Conservation (phyloP, 371 early-diverging fungal genomes). For the Blakeslea trispora region DNA sequence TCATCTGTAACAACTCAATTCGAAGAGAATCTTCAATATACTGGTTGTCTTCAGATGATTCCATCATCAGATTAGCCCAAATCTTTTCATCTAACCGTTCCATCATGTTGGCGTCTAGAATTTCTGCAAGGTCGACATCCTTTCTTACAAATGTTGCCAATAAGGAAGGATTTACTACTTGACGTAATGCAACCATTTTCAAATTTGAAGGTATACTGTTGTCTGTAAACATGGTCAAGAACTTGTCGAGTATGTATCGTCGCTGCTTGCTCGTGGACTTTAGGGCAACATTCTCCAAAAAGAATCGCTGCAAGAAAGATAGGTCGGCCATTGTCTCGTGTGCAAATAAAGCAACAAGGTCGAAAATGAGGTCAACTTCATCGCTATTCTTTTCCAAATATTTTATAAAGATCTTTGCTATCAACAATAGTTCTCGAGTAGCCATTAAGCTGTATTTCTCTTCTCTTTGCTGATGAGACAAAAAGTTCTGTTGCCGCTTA, state of each 20-base stretch:
- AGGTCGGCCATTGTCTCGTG: slow-evolving; percentile 73
- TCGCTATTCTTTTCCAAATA: slow-evolving; percentile 62
- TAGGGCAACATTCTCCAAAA: slow-evolving; percentile 69
- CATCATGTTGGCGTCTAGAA: slow-evolving; percentile 70
- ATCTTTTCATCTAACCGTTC: slow-evolving; percentile 67
- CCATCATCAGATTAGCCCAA: slow-evolving; percentile 69
- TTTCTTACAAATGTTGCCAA: slow-evolving; percentile 60
- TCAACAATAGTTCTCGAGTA: slow-evolving; percentile 57
- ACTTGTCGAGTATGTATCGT: slow-evolving; percentile 66
- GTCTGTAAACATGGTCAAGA: slow-evolving; percentile 64
- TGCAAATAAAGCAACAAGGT: slow-evolving; percentile 75
- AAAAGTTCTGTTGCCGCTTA: slow-evolving; percentile 28
- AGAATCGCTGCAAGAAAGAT: slow-evolving; percentile 70
- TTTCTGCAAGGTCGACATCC: slow-evolving; percentile 49
- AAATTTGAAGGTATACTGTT: slow-evolving; percentile 42
- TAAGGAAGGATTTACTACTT: slow-evolving; percentile 82
- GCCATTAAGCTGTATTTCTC: slow-evolving; percentile 53
- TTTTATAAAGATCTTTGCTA: slow-evolving; percentile 73
- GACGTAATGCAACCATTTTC: slow-evolving; percentile 70
- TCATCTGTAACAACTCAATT: slow-evolving; percentile 91
- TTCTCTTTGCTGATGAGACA: slow-evolving; percentile 49
- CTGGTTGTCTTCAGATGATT: slow-evolving; percentile 55
- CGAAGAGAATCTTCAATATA: slow-evolving; percentile 73
- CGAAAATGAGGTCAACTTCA: slow-evolving; percentile 75
- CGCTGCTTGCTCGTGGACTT: slow-evolving; percentile 60